A percentile compares a stretch with the other conserved stretches of the same genome.
Evolutionary conservation across 768 basidiomycete genomes (phyloP).

Genomic region (Phlebiopsis gigantea): DNA sequence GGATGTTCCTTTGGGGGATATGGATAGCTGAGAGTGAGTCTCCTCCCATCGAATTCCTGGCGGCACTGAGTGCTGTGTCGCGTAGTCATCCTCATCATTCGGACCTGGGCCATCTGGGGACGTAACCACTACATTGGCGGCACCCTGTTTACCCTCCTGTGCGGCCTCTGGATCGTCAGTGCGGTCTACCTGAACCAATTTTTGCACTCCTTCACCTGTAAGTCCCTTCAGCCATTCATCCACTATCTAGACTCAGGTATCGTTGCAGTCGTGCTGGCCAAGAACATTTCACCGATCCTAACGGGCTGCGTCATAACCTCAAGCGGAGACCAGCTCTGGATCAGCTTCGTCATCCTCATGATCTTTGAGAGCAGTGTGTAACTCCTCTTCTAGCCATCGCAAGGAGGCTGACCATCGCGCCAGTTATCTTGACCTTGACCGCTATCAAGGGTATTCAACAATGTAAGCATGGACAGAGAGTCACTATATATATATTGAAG

Average conservation of each 20-base stretch:
- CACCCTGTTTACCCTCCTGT: not conserved
- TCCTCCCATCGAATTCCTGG: not conserved
- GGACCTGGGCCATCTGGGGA: constrained; percentile 11
- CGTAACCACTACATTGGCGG: not conserved
- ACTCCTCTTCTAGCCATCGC: not conserved
- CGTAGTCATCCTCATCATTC: constrained; percentile 2
- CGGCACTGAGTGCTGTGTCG: not conserved
- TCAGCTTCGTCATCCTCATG: constrained; percentile 7
- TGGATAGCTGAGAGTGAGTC: not conserved
- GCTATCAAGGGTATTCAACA: not conserved
- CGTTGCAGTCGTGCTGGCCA: not conserved
- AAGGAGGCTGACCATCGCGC: not conserved
- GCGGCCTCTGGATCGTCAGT: not conserved
- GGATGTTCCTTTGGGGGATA: constrained; percentile 3
- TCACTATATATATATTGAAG: too few relatives aligned
- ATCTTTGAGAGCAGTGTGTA: constrained; percentile 3
- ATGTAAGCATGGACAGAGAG: too few relatives aligned
- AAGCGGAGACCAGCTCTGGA: constrained; percentile 4
- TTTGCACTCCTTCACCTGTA: constrained; percentile 10
- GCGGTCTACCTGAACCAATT: constrained; percentile 5
- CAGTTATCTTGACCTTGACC: not conserved
- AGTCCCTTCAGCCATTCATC: not conserved
- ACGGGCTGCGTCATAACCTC: constrained; percentile 2
- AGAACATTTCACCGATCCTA: not conserved
- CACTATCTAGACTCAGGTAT: not conserved